Conservation (phyloP, 441 rosid genomes). For the Arabidopsis hybrid region DNA sequence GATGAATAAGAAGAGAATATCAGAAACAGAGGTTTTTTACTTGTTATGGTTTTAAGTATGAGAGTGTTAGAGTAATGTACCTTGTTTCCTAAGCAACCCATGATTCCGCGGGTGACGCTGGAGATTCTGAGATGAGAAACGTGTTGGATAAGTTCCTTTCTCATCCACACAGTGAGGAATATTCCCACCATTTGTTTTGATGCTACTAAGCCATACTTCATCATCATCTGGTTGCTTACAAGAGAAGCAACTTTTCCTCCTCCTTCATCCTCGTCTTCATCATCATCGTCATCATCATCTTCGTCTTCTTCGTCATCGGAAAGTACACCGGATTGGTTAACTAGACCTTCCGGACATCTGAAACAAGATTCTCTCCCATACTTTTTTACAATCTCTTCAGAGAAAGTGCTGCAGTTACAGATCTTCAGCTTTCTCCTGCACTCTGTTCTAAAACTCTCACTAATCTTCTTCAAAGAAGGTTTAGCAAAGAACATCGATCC, state of each 20-base stretch:
- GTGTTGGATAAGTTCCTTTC: constrained; percentile 66
- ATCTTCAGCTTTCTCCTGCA: constrained; percentile 61
- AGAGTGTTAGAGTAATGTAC: constrained; percentile 43
- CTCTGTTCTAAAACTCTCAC: constrained; percentile 64
- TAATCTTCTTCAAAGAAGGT: constrained; percentile 68
- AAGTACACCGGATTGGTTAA: constrained; percentile 58
- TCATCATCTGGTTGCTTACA: constrained; percentile 45
- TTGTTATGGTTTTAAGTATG: neutral
- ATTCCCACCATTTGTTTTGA: constrained; percentile 86
- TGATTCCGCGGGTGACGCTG: constrained; percentile 81
- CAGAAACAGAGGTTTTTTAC: neutral
- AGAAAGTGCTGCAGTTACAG: constrained; percentile 58
- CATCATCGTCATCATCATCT: constrained; percentile 42
- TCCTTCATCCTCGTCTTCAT: constrained; percentile 42
- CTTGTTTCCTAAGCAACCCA: constrained; percentile 94
- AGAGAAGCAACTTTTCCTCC: constrained; percentile 44
- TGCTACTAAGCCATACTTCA: constrained; percentile 66
- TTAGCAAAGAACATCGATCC: constrained; percentile 62
- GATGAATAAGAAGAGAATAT: constrained; percentile 1
- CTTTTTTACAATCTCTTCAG: constrained; percentile 56
- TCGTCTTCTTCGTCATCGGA: constrained; percentile 70
- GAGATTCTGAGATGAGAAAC: constrained; percentile 70
- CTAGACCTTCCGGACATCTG: constrained; percentile 58
- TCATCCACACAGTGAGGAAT: constrained; percentile 75
- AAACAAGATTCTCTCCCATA: constrained; percentile 67